Evolutionary conservation across 1,284 basidiomycete species (phyloP).

Genomic region (Ustilago cynodontis): DNA sequence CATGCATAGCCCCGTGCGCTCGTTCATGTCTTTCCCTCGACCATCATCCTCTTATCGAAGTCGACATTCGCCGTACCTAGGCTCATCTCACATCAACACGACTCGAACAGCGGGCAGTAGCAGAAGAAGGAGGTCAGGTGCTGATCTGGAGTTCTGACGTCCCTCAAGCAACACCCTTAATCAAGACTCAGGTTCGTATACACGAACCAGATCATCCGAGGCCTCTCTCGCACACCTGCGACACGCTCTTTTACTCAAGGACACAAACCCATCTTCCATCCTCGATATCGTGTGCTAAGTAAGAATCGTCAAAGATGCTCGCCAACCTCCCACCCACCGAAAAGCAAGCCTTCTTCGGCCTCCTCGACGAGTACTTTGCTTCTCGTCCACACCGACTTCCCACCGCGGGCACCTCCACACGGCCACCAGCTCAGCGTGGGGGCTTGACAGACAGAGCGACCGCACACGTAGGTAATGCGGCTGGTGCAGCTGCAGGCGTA

Average conservation of each 20-base stretch:
- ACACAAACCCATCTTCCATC: too few species aligned
- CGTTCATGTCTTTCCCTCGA: neutral
- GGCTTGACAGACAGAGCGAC: constrained; percentile 31
- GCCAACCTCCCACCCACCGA: constrained; percentile 40
- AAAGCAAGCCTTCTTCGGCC: constrained; percentile 56
- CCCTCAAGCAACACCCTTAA: too few species aligned
- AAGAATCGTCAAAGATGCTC: constrained; percentile 38
- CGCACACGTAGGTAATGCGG: constrained; percentile 27
- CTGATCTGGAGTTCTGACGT: too few species aligned
- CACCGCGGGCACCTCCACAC: neutral
- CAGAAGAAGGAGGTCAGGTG: too few species aligned
- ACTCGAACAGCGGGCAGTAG: neutral
- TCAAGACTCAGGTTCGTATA: too few species aligned
- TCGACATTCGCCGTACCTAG: neutral
- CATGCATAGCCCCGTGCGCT: constrained; percentile 23
- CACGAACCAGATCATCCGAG: too few species aligned
- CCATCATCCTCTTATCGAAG: neutral
- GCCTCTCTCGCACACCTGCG: too few species aligned
- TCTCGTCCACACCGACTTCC: constrained; percentile 52
- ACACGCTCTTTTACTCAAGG: too few species aligned
- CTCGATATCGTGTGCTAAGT: too few species aligned
- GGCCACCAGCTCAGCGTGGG: neutral
- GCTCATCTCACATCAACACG: neutral
- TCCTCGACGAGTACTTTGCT: constrained; percentile 65
- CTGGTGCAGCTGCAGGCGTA: constrained; percentile 27